Percentiles rank a stretch among this genome's conserved stretches.
phyloP scores from a whole-genome alignment of 179 eudicot species.

The Actinidia polygama region DNA sequence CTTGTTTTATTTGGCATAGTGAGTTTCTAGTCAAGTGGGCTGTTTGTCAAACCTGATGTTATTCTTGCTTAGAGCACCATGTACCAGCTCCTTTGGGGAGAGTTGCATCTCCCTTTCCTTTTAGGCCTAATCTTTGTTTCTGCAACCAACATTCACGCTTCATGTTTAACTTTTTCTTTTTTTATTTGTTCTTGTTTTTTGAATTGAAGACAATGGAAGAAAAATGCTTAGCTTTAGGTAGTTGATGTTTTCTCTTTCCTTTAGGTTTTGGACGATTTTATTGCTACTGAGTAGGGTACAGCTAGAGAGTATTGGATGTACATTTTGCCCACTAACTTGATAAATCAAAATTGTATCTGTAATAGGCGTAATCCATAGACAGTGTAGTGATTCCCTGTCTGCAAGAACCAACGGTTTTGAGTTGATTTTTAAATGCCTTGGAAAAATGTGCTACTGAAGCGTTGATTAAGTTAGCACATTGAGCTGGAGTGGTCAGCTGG shows the following conservation, averaged over 20 bases:
- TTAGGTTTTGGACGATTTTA: background rate
- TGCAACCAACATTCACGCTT: background rate
- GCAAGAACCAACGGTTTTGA: background rate
- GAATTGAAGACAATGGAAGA: background rate
- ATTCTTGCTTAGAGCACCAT: background rate
- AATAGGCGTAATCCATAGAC: too few species aligned
- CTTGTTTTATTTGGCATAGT: too few species aligned
- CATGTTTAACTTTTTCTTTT: background rate
- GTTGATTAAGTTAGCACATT: too few species aligned
- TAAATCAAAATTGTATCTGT: too few species aligned
- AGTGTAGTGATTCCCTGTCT: background rate
- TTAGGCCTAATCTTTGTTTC: background rate
- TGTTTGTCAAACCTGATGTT: background rate
- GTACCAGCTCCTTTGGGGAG: background rate
- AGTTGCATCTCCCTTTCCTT: background rate
- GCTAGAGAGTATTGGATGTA: slow-evolving; percentile 6
- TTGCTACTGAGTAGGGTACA: background rate
- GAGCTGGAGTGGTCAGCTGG: background rate
- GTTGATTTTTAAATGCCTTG: slow-evolving; percentile 4
- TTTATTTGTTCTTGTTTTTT: background rate
- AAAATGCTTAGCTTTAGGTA: background rate
- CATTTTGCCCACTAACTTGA: too few species aligned
- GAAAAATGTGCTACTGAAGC: background rate
- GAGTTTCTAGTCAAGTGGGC: too few species aligned
- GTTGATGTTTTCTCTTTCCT: background rate